phyloP scores from a whole-genome alignment of 805 yeast species.

The Yamadazyma philogaea region DNA sequence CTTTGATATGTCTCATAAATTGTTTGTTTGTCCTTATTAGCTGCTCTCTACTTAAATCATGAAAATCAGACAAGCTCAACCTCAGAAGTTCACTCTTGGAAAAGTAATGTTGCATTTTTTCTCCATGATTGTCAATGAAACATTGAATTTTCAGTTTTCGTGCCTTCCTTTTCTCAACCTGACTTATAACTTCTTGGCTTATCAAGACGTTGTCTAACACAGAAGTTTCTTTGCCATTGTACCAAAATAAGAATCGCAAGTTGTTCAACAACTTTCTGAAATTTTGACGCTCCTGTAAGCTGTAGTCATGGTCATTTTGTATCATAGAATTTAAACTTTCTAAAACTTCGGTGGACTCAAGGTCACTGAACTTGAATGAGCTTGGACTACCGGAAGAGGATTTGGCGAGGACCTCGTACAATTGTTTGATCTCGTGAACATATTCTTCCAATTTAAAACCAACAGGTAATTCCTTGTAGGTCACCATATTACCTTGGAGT shows the following conservation, averaged over 20 bases:
- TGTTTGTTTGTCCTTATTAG: constrained; percentile 2
- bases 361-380: constrained; percentile 16
- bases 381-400: not conserved
- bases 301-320: constrained; percentile 14
- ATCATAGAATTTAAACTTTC: constrained; percentile 15
- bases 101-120: constrained; percentile 5
- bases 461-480: constrained; percentile 32
- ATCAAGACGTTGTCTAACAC: constrained; percentile 34
- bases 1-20: constrained; percentile 8
- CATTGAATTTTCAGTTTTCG: constrained; percentile 7
- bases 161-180: constrained; percentile 18
- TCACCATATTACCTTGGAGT: not conserved
- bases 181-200: constrained; percentile 26
- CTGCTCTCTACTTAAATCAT: constrained; percentile 10
- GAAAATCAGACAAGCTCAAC: constrained; percentile 11
- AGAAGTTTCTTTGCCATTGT: constrained; percentile 30
- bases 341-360: constrained; percentile 3
- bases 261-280: constrained; percentile 30
- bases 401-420: constrained; percentile 15
- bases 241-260: constrained; percentile 29
- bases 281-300: constrained; percentile 18
- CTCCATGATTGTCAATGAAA: constrained; percentile 4
- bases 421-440: constrained; percentile 24
- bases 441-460: constrained; percentile 33
- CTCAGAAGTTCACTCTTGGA: constrained; percentile 1